phyloP scores from a whole-genome alignment of 305 asterid genomes.

The Plantago rigida region DNA sequence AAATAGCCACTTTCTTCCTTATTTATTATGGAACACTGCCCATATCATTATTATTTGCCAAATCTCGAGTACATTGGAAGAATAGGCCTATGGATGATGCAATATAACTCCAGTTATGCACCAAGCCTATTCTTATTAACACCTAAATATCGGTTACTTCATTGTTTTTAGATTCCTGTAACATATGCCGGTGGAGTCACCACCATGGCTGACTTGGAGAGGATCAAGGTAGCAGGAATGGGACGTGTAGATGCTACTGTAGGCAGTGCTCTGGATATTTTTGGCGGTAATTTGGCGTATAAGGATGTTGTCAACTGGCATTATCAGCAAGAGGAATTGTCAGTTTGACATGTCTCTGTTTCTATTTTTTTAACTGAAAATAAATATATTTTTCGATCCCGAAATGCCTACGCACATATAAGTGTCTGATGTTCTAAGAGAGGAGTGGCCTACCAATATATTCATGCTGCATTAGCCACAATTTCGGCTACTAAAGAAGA shows the following conservation, averaged over 20 bases:
- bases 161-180: slow-evolving; percentile 63
- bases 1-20: background rate
- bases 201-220: slow-evolving; percentile 67
- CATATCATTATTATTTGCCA: background rate
- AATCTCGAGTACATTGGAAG: too few relatives aligned
- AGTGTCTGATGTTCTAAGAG: slow-evolving; percentile 1
- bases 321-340: slow-evolving; percentile 45
- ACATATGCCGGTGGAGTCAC: slow-evolving; percentile 97
- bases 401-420: background rate
- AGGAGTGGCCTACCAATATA: background rate
- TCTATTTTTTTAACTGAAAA: background rate
- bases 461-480: background rate
- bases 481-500: background rate
- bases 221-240: slow-evolving; percentile 64
- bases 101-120: background rate
- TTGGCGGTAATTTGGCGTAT: slow-evolving; percentile 80
- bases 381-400: background rate
- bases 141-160: background rate
- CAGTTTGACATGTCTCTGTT: slow-evolving; percentile 29
- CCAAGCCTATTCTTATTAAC: background rate
- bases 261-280: slow-evolving; percentile 89
- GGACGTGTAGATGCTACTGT: slow-evolving; percentile 84
- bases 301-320: slow-evolving; percentile 88
- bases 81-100: background rate
- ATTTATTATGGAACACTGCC: background rate